Base-by-base conservation (phyloP, 2,329 filamentous ascomycete genomes). In the Colletotrichum echinochloae region DNA sequence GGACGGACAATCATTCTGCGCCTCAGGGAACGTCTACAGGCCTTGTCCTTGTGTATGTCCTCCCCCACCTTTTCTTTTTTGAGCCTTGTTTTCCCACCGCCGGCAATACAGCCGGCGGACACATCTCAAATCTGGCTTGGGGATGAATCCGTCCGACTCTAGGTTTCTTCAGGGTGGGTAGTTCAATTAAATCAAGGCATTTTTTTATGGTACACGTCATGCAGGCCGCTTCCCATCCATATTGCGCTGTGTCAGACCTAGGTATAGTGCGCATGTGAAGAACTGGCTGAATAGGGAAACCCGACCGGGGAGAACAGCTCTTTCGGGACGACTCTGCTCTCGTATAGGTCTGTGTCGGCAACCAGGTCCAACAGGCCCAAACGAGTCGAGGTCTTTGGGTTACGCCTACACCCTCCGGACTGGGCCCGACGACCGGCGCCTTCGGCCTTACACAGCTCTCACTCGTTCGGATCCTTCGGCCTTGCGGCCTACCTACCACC, bases 111-210 rank as follows among this genome's bases (percentile, higher is more conserved):
- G 30, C 46, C 46, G 30, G 33, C 46, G 59, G 46, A 18, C n/a
- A 39, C 9, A 51, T 39, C 26, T 51, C n/a, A 37, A 61, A n/a
- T 44, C 59, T 39, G 44, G 30, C 12, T 61, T 61, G n/a, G 59
- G 59, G 16, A 39, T 37, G 16, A 23, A 33, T 37, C n/a, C 12
- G 16, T n/a, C 5, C n/a, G 16, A 12, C 44, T 60, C 30, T 28
- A 16, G n/a, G 33, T 35, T 49, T 35, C 41, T n/a, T 33, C 18
- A 35, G 33, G 44, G 23, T 39, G 33, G 44, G 23, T 39, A 61
- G 33, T 51, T 60, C 37, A 51, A 51, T 60, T 51, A 49, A 28
- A 51, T 28, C 23, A 49, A 46, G 46, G 44, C 33, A 51, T 33
- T n/a, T 44, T 51, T 61, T 56, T 20, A 39, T 14, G 54, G 16